A percentile compares a stretch with the other conserved stretches of the same genome.
These are phyloP conservation scores for Blastocystis sp. DNA, from an alignment of 352 stramenopile genomes.

Conservation along the genomic window DNA sequence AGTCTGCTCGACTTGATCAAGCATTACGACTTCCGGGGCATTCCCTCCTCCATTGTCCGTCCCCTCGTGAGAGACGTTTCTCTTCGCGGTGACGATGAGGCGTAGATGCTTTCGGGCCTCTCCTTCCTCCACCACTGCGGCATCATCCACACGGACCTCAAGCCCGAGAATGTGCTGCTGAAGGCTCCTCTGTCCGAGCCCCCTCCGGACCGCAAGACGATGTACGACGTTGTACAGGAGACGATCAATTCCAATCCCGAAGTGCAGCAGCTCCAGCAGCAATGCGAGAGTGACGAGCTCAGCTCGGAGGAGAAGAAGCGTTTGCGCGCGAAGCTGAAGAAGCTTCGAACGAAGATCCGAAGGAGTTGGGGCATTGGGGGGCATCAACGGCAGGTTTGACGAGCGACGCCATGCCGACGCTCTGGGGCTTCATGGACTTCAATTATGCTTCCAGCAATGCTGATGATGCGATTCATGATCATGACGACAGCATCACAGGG, in stretches of 20 bases:
- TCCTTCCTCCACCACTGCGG: constrained; percentile 93
- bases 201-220: constrained; percentile 18
- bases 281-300: constrained; percentile 71
- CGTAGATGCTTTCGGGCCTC: constrained; percentile 88
- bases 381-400: constrained; percentile 22
- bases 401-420: background rate
- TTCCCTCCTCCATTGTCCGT: constrained; percentile 87
- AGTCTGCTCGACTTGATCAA: constrained; percentile 98
- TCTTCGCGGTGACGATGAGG: background rate
- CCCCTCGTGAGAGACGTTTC: constrained; percentile 62
- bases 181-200: constrained; percentile 26
- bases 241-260: constrained; percentile 45
- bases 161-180: constrained; percentile 97
- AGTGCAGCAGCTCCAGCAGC: background rate
- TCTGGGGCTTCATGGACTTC: constrained; percentile 51
- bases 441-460: background rate
- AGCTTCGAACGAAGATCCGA: constrained; percentile 83
- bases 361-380: background rate
- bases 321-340: constrained; percentile 88
- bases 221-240: constrained; percentile 67
- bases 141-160: constrained; percentile 99
- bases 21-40: constrained; percentile 94
- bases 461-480: too few relatives aligned
- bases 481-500: background rate
- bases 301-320: constrained; percentile 86